Evolutionary conservation across 768 basidiomycete genomes (phyloP).

Genomic region (Austroboletus festivus): DNA sequence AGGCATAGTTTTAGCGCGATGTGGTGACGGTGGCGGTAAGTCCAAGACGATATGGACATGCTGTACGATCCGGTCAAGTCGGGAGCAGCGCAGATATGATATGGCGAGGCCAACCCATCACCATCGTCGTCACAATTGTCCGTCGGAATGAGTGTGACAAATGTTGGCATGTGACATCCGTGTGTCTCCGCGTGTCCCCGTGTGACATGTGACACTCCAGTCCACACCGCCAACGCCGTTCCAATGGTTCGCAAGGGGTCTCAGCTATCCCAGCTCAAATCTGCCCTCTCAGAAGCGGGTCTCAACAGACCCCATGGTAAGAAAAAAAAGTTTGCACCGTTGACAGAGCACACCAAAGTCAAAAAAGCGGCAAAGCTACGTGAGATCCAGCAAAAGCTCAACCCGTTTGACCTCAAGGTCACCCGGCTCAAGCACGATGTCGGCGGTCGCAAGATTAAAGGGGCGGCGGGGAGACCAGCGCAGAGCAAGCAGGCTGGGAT

Average conservation of each 20-base stretch:
- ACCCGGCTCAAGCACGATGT: slow-evolving; percentile 92
- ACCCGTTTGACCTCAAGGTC: slow-evolving; percentile 92
- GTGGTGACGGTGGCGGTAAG: background rate
- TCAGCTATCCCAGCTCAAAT: slow-evolving; percentile 87
- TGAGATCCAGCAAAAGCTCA: slow-evolving; percentile 81
- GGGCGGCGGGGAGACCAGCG: slow-evolving; percentile 77
- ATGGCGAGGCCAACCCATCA: no score
- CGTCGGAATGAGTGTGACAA: no score
- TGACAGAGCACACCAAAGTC: slow-evolving; percentile 75
- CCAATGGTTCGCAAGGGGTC: slow-evolving; percentile 67
- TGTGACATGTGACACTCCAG: no score
- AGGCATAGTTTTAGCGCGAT: background rate
- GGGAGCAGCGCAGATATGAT: no score
- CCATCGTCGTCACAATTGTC: no score
- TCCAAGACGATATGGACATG: background rate
- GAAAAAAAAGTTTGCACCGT: slow-evolving; percentile 60
- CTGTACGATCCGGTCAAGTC: background rate
- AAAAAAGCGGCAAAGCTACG: slow-evolving; percentile 76
- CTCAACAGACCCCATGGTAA: slow-evolving; percentile 60
- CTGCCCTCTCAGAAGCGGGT: slow-evolving; percentile 77
- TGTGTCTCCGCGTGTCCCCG: no score
- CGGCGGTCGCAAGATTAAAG: slow-evolving; percentile 83
- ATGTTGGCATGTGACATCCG: no score
- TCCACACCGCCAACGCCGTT: background rate
- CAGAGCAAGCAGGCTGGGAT: slow-evolving; percentile 88